Base-by-base conservation (phyloP, 345 rosid species). In the Diplotaxis tenuifolia region DNA sequence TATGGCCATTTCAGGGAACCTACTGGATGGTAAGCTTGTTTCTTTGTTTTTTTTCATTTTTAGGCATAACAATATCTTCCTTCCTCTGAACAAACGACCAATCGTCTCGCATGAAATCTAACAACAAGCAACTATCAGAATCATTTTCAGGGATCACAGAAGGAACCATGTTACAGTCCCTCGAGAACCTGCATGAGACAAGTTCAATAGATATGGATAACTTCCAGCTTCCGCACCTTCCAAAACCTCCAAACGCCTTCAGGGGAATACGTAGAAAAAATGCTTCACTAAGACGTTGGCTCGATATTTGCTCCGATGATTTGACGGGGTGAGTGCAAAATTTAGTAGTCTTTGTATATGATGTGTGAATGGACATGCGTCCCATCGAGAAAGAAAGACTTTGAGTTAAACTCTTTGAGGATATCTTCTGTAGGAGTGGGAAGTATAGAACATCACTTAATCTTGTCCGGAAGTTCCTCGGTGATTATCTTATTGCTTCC, bases 401-500 rank as follows among this genome's bases (percentile, higher is more conserved):
- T 20, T 62, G 58, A 40, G 25, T 9, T 55, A 15, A 38, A 70
- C 63, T 34, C 68, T 53, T 45, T 68, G 20, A 60, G 61, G 11
- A 65, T 29, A 22, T 79, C 18, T 52, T 40, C 12, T 78, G 67
- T 64, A 93, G 98, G 86, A 83, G 72, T 79, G 98, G 98, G 53
- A 83, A 79, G 71, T 84, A 89, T 72, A 73, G 80, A 54, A 68
- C 83, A 36, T 68, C 82, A 25, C 54, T 69, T 31, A 88, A 88
- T 81, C 84, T 93, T 82, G 90, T 93, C 52, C 87, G 96, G 53
- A 93, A 93, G 75, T 89, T 86, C 86, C 89, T 93, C 27, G 98
- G 97, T 62, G 98, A 93, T 84, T 69, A 88, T 79, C 78, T 93
- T 40, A 89, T 93, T 68, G 88, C 91, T 73, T 84, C 97, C 27